A percentile compares a stretch with the other conserved stretches of the same genome.
Conservation (phyloP, 23 red algal species). For the Gracilaria gracilis region DNA sequence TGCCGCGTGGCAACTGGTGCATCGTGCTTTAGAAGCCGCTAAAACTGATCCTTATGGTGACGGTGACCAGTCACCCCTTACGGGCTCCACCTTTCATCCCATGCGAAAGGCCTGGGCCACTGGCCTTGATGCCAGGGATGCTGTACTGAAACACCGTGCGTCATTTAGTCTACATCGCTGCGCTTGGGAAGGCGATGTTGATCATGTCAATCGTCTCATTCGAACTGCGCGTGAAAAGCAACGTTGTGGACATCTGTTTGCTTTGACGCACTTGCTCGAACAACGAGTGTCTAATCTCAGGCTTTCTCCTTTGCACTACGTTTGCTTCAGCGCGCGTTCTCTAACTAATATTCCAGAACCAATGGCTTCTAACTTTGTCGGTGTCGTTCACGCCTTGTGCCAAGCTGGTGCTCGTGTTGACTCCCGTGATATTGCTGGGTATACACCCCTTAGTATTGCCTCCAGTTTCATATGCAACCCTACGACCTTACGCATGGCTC, state of each 20-base stretch:
- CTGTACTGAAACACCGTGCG: neutral
- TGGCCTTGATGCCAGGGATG: constrained; percentile 11
- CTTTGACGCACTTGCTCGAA: constrained; percentile 10
- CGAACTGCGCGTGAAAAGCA: constrained; percentile 4
- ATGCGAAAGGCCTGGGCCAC: constrained; percentile 34
- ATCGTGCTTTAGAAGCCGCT: neutral
- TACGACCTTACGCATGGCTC: neutral
- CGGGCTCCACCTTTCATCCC: neutral
- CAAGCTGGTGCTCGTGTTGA: constrained; percentile 38
- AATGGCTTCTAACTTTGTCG: neutral
- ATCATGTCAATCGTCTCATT: neutral
- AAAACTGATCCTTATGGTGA: constrained; percentile 20
- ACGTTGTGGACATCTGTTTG: neutral
- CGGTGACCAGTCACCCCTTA: constrained; percentile 21
- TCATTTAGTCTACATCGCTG: neutral
- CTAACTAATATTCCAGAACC: neutral
- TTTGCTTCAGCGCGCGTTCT: constrained; percentile 23
- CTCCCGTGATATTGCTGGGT: constrained; percentile 32
- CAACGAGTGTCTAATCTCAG: constrained; percentile 10
- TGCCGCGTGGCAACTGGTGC: neutral
- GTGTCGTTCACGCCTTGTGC: constrained; percentile 30
- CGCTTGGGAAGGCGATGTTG: constrained; percentile 18
- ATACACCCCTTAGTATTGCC: constrained; percentile 30
- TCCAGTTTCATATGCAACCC: neutral
- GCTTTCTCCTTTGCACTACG: constrained; percentile 48